Percentiles rank a stretch among this genome's conserved stretches.
phyloP scores from a whole-genome alignment of 345 rosid genomes.

The Eucalyptus pauciflora region DNA sequence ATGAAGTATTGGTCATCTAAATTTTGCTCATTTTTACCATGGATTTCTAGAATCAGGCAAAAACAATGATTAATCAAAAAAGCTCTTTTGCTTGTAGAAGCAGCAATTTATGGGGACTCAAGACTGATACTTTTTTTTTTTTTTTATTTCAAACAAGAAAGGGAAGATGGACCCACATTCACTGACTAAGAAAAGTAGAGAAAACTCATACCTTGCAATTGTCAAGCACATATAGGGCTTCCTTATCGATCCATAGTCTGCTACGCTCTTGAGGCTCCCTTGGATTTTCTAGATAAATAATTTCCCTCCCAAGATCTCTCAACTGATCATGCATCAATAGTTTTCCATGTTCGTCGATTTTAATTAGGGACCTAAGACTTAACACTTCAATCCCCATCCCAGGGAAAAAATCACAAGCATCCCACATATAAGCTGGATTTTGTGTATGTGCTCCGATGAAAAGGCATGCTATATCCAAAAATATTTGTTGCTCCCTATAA shows the following conservation, averaged over 20 bases:
- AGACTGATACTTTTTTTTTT: too few species aligned
- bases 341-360: rapidly evolving
- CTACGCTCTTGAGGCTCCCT: neutral
- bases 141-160: too few species aligned
- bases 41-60: too few species aligned
- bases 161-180: too few species aligned
- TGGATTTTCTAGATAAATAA: neutral
- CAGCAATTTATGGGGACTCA: too few species aligned
- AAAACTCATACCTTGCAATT: neutral
- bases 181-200: neutral
- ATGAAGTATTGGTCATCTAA: too few species aligned
- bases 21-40: too few species aligned
- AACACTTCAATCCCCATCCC: neutral
- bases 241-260: neutral
- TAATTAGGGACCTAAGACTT: neutral
- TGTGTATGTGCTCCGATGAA: neutral
- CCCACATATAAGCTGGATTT: neutral
- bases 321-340: neutral
- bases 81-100: too few species aligned
- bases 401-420: neutral
- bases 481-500: neutral
- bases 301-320: neutral
- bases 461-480: neutral
- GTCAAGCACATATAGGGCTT: neutral
- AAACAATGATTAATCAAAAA: too few species aligned